These are phyloP conservation scores for Aspergillus hortae DNA, from an alignment of 2,329 filamentous ascomycete genomes.

Conservation along the genomic window DNA sequence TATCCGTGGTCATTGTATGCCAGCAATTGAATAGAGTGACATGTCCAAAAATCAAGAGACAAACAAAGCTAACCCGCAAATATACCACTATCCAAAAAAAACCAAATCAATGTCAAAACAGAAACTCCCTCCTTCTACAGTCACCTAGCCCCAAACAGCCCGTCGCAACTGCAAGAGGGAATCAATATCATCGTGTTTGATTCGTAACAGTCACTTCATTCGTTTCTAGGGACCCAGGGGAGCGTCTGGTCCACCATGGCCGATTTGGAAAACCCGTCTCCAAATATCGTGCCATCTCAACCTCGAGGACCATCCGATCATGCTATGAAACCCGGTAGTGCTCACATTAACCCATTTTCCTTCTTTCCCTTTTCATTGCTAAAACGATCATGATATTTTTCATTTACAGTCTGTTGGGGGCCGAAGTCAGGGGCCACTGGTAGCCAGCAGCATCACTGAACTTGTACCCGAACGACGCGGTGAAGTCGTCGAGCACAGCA, in stretches of 20 bases:
- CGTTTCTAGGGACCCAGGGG: conserved; percentile 14
- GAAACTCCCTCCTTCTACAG: not conserved
- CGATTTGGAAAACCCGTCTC: conserved; percentile 7
- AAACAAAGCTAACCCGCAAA: not conserved
- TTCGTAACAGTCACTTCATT: conserved; percentile 17
- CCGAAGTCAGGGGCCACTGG: conserved; percentile 82
- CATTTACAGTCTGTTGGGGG: conserved; percentile 75
- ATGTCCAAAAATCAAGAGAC: not conserved
- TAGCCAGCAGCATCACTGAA: conserved; percentile 96
- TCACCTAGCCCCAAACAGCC: not conserved
- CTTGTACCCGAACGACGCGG: conserved; percentile 96
- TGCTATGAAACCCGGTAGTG: conserved; percentile 13
- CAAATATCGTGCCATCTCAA: conserved; percentile 10
- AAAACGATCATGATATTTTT: not conserved
- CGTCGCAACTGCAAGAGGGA: not conserved
- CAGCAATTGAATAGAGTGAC: not conserved
- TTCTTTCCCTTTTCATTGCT: conserved; percentile 9
- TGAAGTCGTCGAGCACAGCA: conserved; percentile 95
- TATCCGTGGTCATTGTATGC: not conserved
- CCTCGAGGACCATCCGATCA: conserved; percentile 9
- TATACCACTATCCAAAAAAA: not conserved
- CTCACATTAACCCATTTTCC: conserved; percentile 15
- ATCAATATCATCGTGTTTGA: not conserved
- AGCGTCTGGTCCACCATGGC: conserved; percentile 1
- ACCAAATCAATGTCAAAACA: not conserved